These are phyloP conservation scores for Pneumocystis carinii DNA, from an alignment of 1,139 yeast species.

Conservation along the genomic window DNA sequence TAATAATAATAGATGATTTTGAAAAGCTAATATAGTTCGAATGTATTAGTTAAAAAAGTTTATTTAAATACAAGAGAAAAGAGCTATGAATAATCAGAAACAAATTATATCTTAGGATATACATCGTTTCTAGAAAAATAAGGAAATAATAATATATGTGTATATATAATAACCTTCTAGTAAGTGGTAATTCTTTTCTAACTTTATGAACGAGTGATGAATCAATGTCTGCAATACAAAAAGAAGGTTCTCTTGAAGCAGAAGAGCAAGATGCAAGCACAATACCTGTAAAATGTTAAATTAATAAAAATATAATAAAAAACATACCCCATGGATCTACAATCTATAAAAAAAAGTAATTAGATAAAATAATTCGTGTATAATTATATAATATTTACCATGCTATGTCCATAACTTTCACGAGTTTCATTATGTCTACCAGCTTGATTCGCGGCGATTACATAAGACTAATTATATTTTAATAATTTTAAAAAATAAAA, in stretches of 20 bases:
- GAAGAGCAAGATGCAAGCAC: slow-evolving; percentile 49
- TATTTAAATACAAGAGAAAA: not conserved
- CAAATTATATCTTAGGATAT: not conserved
- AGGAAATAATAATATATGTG: not conserved
- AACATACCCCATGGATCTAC: slow-evolving; percentile 78
- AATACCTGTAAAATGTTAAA: slow-evolving; percentile 14
- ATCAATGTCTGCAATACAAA: slow-evolving; percentile 61
- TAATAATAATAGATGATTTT: too few relatives aligned
- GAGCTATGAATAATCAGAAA: not conserved
- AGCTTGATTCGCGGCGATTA: slow-evolving; percentile 81
- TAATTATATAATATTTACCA: slow-evolving; percentile 21
- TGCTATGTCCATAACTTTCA: slow-evolving; percentile 66
- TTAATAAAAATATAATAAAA: not conserved
- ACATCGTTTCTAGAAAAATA: not conserved
- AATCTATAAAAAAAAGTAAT: slow-evolving; percentile 23
- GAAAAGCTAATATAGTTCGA: too few relatives aligned
- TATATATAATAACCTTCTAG: not conserved
- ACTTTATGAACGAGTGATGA: slow-evolving; percentile 30
- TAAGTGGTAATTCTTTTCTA: slow-evolving; percentile 6
- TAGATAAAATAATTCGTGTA: not conserved
- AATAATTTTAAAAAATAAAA: not conserved
- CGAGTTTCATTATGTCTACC: slow-evolving; percentile 51
- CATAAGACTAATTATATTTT: slow-evolving; percentile 32
- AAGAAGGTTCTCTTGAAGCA: slow-evolving; percentile 34
- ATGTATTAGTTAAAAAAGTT: not conserved